Evolutionary conservation across 495 filamentous ascomycete genomes (phyloP).

Genomic region (Stereocaulon alpinum): DNA sequence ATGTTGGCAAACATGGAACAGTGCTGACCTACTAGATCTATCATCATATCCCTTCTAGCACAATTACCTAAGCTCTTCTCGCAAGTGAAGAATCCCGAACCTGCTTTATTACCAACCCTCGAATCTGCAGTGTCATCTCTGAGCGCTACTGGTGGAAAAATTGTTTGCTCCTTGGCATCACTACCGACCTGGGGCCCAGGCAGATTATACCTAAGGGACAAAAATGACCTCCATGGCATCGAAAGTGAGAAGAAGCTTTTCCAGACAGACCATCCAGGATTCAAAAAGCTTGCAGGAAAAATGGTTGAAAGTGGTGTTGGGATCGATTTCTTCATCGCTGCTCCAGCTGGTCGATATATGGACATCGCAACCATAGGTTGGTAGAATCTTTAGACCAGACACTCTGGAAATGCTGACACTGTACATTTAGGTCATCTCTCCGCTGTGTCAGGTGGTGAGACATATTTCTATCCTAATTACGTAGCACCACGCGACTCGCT

Average conservation of each 20-base stretch:
- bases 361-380: conserved; percentile 89
- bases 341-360: conserved; percentile 79
- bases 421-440: conserved; percentile 31
- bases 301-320: conserved; percentile 84
- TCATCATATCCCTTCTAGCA: conserved; percentile 75
- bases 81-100: conserved; percentile 76
- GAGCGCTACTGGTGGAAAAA: conserved; percentile 79
- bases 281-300: conserved; percentile 72
- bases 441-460: conserved; percentile 79
- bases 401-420: not conserved
- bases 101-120: conserved; percentile 72
- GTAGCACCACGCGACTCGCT: conserved; percentile 71
- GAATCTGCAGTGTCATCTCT: conserved; percentile 73
- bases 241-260: conserved; percentile 91
- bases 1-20: not conserved
- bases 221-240: conserved; percentile 72
- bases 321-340: conserved; percentile 86
- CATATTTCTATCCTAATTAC: conserved; percentile 94
- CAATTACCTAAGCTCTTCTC: conserved; percentile 78
- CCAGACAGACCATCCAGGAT: conserved; percentile 76
- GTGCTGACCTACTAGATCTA: conserved; percentile 36
- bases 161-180: conserved; percentile 74
- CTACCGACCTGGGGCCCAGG: conserved; percentile 88
- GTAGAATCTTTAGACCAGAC: not conserved
- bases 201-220: conserved; percentile 70